These are phyloP conservation scores for Colletotrichum truncatum DNA, from an alignment of 2,329 filamentous ascomycete species.

Conservation along the genomic window DNA sequence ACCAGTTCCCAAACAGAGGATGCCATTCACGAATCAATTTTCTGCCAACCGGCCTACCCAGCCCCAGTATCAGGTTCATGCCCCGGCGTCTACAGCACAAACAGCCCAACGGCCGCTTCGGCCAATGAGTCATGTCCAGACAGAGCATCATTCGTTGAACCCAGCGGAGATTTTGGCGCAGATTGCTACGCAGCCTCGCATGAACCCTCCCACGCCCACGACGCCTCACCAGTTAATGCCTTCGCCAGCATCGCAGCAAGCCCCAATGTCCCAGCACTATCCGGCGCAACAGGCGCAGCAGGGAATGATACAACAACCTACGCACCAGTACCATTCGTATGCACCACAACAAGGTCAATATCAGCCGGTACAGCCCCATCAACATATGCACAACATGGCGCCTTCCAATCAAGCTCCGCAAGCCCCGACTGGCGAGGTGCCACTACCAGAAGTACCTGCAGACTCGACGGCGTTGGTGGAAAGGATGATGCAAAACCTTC, in stretches of 20 bases:
- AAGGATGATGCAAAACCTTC: conserved; percentile 61
- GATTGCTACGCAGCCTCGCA: conserved; percentile 25
- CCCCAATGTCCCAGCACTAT: neutral
- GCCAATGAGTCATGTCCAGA: neutral
- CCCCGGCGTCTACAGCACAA: neutral
- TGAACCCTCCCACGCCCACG: conserved; percentile 26
- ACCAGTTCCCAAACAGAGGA: neutral
- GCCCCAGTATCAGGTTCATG: neutral
- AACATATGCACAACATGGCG: neutral
- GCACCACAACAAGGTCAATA: conserved; percentile 1
- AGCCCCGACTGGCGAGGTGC: conserved; percentile 32
- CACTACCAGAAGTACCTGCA: conserved; percentile 51
- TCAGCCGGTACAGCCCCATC: conserved; percentile 28
- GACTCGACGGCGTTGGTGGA: conserved; percentile 61
- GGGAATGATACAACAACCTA: conserved; percentile 5
- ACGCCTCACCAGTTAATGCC: conserved; percentile 12
- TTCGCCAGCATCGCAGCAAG: neutral
- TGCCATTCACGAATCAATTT: conserved; percentile 23
- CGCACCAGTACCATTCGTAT: neutral
- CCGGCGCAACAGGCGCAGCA: neutral
- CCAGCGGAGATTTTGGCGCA: conserved; percentile 25
- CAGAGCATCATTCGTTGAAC: conserved; percentile 25
- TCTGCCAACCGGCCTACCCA: neutral
- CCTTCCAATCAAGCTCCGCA: neutral
- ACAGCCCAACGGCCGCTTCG: neutral